phyloP scores from a whole-genome alignment of 768 basidiomycete genomes.

The Lyophyllum shimeji region DNA sequence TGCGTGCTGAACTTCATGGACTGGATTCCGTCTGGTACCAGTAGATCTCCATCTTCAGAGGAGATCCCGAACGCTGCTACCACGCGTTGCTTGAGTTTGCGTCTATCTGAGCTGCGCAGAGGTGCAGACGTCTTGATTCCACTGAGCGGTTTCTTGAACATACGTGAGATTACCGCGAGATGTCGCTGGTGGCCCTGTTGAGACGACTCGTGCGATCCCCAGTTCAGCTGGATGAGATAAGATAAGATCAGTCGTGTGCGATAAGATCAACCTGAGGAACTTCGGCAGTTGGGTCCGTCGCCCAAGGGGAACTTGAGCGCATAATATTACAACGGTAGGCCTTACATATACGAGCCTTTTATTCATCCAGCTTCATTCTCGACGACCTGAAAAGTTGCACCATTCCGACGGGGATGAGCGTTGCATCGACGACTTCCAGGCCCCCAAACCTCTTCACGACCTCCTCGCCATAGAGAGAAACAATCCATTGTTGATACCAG shows the following conservation, averaged over 20 bases:
- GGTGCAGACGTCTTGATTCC: conserved; percentile 76
- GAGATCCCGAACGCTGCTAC: conserved; percentile 44
- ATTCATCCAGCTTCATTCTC: conserved; percentile 33
- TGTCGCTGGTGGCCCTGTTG: too few relatives aligned
- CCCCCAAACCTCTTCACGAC: conserved; percentile 38
- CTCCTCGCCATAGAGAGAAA: conserved; percentile 38
- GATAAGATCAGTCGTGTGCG: conserved; percentile 18
- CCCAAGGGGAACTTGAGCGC: too few relatives aligned
- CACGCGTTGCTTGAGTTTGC: conserved; percentile 66
- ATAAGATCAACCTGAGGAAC: too few relatives aligned
- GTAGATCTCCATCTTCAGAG: conserved; percentile 60
- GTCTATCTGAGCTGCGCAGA: conserved; percentile 69
- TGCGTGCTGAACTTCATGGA: conserved; percentile 69
- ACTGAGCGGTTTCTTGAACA: conserved; percentile 80
- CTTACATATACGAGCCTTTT: conserved; percentile 4
- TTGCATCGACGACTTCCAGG: conserved; percentile 38
- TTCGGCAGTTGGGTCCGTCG: too few relatives aligned
- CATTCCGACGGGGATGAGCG: conserved; percentile 41
- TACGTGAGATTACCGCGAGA: conserved; percentile 22
- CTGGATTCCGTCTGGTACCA: conserved; percentile 75
- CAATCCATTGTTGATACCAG: conserved; percentile 36
- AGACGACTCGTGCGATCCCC: background rate
- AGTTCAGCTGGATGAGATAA: background rate
- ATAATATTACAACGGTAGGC: background rate
- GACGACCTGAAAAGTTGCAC: conserved; percentile 36